Evolutionary conservation across 2,329 filamentous ascomycete genomes (phyloP).

Genomic region (Paraphoma sp.): DNA sequence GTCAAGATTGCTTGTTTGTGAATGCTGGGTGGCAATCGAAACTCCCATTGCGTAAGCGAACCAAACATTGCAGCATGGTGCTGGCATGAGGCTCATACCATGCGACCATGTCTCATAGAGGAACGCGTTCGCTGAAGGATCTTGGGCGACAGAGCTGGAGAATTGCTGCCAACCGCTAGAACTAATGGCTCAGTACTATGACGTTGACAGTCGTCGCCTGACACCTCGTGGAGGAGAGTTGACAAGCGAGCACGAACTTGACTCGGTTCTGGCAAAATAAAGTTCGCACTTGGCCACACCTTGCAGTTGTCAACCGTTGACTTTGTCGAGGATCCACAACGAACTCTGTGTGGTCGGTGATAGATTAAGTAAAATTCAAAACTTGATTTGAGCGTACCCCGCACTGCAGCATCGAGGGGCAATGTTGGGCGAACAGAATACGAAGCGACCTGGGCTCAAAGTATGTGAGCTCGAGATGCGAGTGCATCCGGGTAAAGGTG

Average conservation of each 20-base stretch:
- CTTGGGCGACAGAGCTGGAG: too few relatives aligned
- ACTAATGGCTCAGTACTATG: too few relatives aligned
- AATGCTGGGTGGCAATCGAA: background rate
- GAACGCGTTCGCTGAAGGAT: background rate
- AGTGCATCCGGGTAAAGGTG: slow-evolving; percentile 7
- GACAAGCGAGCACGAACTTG: background rate
- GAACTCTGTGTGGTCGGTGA: background rate
- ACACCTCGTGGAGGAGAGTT: background rate
- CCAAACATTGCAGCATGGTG: too few relatives aligned
- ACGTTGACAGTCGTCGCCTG: background rate
- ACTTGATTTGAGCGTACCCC: background rate
- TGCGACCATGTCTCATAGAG: too few relatives aligned
- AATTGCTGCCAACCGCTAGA: too few relatives aligned
- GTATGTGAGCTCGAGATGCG: background rate
- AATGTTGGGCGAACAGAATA: slow-evolving; percentile 13
- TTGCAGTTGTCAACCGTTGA: background rate
- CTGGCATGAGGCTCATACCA: too few relatives aligned
- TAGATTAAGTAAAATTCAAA: background rate
- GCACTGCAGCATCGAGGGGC: background rate
- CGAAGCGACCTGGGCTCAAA: slow-evolving; percentile 7
- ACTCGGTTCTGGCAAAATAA: background rate
- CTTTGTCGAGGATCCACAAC: background rate
- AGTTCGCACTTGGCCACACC: background rate
- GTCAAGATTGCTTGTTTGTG: background rate
- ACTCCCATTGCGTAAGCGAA: too few relatives aligned